phyloP scores from a whole-genome alignment of 306 rosid genomes.

The Quercus mongolica region DNA sequence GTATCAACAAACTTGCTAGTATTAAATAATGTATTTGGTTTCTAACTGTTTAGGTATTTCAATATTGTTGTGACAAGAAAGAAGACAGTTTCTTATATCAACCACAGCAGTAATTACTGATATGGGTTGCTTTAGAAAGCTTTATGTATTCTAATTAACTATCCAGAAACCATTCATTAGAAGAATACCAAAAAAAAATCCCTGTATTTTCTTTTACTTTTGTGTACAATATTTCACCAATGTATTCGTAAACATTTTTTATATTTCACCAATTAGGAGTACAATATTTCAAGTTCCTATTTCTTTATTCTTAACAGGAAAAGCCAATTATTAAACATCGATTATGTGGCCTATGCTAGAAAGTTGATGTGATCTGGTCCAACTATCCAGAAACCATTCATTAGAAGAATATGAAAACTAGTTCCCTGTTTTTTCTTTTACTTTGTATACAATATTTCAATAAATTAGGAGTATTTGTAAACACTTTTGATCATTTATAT shows the following conservation, averaged over 20 bases:
- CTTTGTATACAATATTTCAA: no score
- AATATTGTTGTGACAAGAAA: not conserved
- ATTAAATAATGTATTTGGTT: not conserved
- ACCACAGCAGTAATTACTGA: not conserved
- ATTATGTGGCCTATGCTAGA: not conserved
- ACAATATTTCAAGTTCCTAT: not conserved
- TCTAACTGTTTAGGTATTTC: not conserved
- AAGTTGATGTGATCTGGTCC: not conserved
- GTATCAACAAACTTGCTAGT: not conserved
- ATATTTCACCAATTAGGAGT: not conserved
- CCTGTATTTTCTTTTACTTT: not conserved
- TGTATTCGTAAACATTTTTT: not conserved
- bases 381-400: no score
- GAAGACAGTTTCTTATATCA: not conserved
- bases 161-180: not conserved
- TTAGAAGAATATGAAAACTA: no score
- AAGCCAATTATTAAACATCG: not conserved
- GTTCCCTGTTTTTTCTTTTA: no score
- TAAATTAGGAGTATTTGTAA: no score
- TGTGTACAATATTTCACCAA: not conserved
- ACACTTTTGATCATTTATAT: no score
- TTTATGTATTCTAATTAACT: not conserved
- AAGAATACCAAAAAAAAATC: not conserved
- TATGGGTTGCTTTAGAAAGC: not conserved
- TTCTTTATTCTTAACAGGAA: not conserved